Evolutionary conservation across 257 asterid genomes (phyloP), one percentile per base, ranked within the genome.

Genomic region (Solanum phureja): DNA sequence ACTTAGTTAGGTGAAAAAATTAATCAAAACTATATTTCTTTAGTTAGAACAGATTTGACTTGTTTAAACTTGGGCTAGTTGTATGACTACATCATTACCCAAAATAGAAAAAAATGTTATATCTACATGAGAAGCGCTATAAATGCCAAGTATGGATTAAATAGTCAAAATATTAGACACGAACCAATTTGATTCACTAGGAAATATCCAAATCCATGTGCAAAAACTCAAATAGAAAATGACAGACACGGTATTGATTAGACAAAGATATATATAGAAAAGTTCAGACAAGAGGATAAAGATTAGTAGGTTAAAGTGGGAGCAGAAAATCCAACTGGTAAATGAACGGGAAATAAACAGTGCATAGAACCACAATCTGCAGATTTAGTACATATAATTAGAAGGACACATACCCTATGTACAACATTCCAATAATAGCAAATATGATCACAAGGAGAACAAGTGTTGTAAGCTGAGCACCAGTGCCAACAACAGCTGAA

Each of bases 401-500:
- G 9, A 27, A 35, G 72, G 29, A 66, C 77, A 85, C 95, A 86
- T 94, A 95, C 98, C 98, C 96, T 35, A 96, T 92, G 90, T 96
- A 96, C 82, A 96, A 87, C 97, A 92, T 95, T 91, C 98, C 98
- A 87, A 94, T 89, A 89, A 94, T 95, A 74, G 98, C 94, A 40
- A 93, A 89, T 87, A 94, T 88, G 92, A 93, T 93, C 90, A 93
- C 98, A 74, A 96, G 95, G 74, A 96, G 92, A 85, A 93, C 93
- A 38, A 94, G 97, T 38, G 95, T 89, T 85, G 98, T 90, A 35
- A 96, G 93, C 89, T 95, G 99, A 88, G 98, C 96, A 21, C 99
- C 99, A 87, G 97, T 95, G 93, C 99, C 99, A 86, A 96, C 98
- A 86, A 95, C 92, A 87, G 98, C 98, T 72, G 98, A 91, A 38